Conservation (phyloP, 495 filamentous ascomycete genomes). For the Xylaria nigripes region DNA sequence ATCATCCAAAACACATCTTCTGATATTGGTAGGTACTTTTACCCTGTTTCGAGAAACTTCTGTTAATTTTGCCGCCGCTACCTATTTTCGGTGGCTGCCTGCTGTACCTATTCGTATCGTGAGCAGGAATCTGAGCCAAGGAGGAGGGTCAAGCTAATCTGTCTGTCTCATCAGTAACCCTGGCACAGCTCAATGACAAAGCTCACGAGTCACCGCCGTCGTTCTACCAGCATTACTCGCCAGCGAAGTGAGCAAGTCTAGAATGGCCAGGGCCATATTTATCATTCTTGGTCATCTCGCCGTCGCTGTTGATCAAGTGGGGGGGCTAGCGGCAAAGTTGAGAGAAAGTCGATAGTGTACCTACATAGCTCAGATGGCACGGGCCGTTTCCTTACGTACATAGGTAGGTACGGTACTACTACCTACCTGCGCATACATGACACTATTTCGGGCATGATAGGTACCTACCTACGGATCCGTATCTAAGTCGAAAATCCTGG, state of each 20-base stretch:
- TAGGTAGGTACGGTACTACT: background rate
- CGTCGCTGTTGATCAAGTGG: background rate
- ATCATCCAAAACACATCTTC: background rate
- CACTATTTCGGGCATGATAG: no score
- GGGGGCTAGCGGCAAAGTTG: background rate
- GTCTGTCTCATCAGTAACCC: no score
- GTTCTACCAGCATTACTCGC: background rate
- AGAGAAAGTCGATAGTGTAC: no score
- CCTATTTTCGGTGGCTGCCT: background rate
- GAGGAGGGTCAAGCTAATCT: no score
- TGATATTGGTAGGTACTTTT: background rate
- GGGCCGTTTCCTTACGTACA: background rate
- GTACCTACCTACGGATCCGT: no score
- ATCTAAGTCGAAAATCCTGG: background rate
- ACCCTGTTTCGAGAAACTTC: background rate
- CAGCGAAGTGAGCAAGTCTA: background rate
- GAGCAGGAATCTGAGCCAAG: no score
- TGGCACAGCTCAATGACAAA: background rate
- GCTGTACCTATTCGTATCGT: no score
- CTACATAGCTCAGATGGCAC: background rate
- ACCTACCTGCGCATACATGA: no score
- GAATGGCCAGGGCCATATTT: background rate
- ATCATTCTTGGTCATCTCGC: background rate
- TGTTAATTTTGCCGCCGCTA: background rate
- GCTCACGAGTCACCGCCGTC: slow-evolving; percentile 1